Conservation (phyloP, 1,139 yeast genomes). For the Sugiyamaella japonica region DNA sequence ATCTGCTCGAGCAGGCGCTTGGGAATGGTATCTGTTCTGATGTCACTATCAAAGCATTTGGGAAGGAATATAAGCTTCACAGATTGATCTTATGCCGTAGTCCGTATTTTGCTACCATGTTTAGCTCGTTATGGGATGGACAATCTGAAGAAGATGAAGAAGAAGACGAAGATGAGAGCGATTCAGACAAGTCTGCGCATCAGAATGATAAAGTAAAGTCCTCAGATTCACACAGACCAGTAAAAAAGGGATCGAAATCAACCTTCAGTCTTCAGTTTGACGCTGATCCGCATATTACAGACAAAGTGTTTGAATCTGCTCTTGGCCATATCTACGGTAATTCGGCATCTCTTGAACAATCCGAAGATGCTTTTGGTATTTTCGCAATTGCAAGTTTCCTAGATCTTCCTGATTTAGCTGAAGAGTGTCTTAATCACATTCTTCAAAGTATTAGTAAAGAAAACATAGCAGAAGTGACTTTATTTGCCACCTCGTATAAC, state of each 20-base stretch:
- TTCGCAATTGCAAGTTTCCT: constrained; percentile 53
- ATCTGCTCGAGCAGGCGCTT: constrained; percentile 44
- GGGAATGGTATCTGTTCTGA: constrained; percentile 49
- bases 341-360: constrained; percentile 10
- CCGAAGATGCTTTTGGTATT: constrained; percentile 42
- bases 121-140: constrained; percentile 46
- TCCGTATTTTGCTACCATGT: constrained; percentile 49
- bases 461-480: constrained; percentile 43
- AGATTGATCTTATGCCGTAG: constrained; percentile 48
- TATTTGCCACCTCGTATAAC: constrained; percentile 46
- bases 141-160: constrained; percentile 36
- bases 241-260: background rate
- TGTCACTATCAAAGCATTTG: constrained; percentile 49
- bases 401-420: constrained; percentile 48
- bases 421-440: constrained; percentile 45
- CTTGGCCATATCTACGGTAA: constrained; percentile 12
- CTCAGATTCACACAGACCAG: background rate
- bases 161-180: background rate
- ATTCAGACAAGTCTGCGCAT: no score
- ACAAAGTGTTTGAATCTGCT: constrained; percentile 11
- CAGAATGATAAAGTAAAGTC: constrained; percentile 29
- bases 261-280: constrained; percentile 2
- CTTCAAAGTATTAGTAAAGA: constrained; percentile 40
- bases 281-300: constrained; percentile 14
- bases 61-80: constrained; percentile 46